phyloP scores from a whole-genome alignment of 1,284 basidiomycete genomes.

The Sporisorium exsertum region DNA sequence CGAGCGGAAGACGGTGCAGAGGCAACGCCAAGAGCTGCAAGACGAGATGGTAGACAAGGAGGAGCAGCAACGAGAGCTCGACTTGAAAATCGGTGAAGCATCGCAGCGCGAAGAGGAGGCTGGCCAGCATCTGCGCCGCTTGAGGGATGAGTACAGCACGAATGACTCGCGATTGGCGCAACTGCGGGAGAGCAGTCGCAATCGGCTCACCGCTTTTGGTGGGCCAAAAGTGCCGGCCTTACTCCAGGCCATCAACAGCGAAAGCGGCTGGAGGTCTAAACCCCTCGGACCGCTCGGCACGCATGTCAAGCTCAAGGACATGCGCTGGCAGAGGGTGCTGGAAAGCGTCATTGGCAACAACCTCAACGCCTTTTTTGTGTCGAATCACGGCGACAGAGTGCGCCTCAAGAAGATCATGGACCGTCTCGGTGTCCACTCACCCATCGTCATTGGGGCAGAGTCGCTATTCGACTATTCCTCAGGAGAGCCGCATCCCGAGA shows the following conservation, averaged over 20 bases:
- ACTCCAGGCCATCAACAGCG: constrained; percentile 73
- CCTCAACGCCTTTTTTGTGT: constrained; percentile 83
- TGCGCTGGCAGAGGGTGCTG: constrained; percentile 78
- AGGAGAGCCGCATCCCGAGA: constrained; percentile 74
- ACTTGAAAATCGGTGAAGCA: constrained; percentile 28
- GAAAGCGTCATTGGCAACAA: constrained; percentile 76
- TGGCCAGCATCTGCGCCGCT: constrained; percentile 17
- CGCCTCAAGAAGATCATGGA: constrained; percentile 71
- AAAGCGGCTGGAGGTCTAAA: constrained; percentile 67
- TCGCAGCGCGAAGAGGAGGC: constrained; percentile 23
- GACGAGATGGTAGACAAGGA: constrained; percentile 25
- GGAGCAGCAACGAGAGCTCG: constrained; percentile 41
- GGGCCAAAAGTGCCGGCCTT: constrained; percentile 56
- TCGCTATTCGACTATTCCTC: constrained; percentile 70
- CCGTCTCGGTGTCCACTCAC: constrained; percentile 26
- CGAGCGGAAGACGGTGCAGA: constrained; percentile 39
- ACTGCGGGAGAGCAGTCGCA: constrained; percentile 29
- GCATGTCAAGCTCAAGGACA: constrained; percentile 82
- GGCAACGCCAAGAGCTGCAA: constrained; percentile 34
- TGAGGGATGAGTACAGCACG: constrained; percentile 22
- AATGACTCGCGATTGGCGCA: constrained; percentile 17
- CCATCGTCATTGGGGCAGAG: constrained; percentile 70
- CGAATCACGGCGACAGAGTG: constrained; percentile 77
- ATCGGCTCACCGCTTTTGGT: constrained; percentile 60
- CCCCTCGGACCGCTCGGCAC: constrained; percentile 80